Conservation (phyloP, 495 filamentous ascomycete species). For the Penicillium coffeae region DNA sequence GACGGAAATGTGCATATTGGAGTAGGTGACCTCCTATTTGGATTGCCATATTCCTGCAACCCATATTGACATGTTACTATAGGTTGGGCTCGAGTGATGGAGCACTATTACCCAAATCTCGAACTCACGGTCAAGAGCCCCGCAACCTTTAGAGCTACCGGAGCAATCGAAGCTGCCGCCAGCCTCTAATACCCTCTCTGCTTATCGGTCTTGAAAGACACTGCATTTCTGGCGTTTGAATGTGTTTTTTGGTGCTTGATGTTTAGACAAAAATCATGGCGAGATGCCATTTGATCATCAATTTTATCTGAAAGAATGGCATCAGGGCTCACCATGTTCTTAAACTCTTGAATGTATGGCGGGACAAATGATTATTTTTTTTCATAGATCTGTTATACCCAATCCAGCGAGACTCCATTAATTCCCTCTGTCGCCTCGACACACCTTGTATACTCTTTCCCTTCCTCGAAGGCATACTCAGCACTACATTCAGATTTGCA, state of each 20-base stretch:
- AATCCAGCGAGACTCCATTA: no score
- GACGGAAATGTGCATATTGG: constrained; percentile 93
- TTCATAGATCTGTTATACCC: no score
- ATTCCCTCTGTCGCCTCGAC: no score
- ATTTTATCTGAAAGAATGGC: no score
- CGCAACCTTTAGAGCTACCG: constrained; percentile 58
- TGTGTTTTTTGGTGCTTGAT: background rate
- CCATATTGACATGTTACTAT: background rate
- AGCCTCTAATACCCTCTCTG: constrained; percentile 49
- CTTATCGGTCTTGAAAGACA: background rate
- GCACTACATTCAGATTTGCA: no score
- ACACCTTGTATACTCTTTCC: no score
- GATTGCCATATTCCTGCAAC: background rate
- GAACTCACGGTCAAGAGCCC: constrained; percentile 57
- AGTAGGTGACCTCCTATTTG: constrained; percentile 47
- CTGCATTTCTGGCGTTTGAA: constrained; percentile 4
- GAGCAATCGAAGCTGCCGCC: constrained; percentile 67
- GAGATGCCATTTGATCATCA: no score
- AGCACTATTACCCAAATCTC: constrained; percentile 68
- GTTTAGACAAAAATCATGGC: background rate
- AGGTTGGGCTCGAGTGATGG: constrained; percentile 74
- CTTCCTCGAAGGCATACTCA: no score
- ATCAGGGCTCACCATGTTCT: no score
- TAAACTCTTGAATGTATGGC: no score
- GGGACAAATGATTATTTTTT: no score